Evolutionary conservation across 2,329 filamentous ascomycete genomes (phyloP), one percentile per base, ranked within the genome.

Genomic region (Pseudocercospora eumusae): DNA sequence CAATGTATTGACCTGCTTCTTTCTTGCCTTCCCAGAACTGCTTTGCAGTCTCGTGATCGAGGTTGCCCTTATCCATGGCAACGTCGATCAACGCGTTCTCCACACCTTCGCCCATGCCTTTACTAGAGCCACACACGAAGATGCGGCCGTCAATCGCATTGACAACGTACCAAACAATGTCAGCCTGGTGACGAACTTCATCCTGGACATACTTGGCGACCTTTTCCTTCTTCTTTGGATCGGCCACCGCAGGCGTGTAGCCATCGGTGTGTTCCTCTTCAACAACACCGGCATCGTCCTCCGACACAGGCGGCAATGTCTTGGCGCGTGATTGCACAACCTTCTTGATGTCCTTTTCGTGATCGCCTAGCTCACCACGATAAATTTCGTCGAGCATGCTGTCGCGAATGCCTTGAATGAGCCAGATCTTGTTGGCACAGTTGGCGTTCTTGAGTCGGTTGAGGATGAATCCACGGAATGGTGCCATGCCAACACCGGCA

Each of bases 161-260:
- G 81, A 96, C 90, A 66, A 98, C 92, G 76, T 92, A 96, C 95
- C 95, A 99, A 15, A 98, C 93, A n/a, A 98, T 84, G 73, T 98
- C 95, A 1, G 93, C 91, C 75, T 98, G 95, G 66, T 91, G 84
- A 10, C 86, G 83, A 8, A 99, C 93, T 77, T 98, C 95, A 72
- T 99, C 95, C 75, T 99, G 95, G 1, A 99, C 95, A 73, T 99
- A 99, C 67, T 89, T 88, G 66, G 91, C 91, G 69, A 92, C 89
- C 50, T 90, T 77, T 57, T 73, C 69, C 55, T 70, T 65, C 68
- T 90, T 54, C 82, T 84, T 57, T 87, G 87, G 69, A 85, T 95
- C 86, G 10, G 93, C 88, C 1, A 95, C 90, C 79, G 62, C 55
- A 20, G 66, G 60, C 20, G 58, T 44, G 20, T 66, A 65, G 58